These are phyloP conservation scores for Colletotrichum somersetense DNA, from an alignment of 2,329 filamentous ascomycete genomes.

Conservation along the genomic window DNA sequence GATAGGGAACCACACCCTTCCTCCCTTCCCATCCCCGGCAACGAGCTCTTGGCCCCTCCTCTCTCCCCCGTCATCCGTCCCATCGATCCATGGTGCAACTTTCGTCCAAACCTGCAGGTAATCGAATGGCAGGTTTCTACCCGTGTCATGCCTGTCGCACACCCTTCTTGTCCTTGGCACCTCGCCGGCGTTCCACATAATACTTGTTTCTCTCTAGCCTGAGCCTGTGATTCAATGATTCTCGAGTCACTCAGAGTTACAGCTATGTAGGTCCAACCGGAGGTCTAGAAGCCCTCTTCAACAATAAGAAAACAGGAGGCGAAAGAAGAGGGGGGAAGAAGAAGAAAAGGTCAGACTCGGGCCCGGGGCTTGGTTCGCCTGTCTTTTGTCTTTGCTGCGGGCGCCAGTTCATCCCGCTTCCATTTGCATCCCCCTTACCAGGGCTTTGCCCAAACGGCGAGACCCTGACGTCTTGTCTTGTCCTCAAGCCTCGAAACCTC, in stretches of 20 bases:
- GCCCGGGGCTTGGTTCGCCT: neutral
- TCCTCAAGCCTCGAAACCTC: neutral
- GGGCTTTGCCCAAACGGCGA: constrained; percentile 12
- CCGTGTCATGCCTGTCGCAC: constrained; percentile 9
- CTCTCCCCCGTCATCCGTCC: constrained; percentile 9
- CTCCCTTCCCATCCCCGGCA: neutral
- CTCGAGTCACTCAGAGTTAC: constrained; percentile 1
- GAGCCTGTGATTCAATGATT: constrained; percentile 6
- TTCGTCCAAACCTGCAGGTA: constrained; percentile 34
- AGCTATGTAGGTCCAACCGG: neutral
- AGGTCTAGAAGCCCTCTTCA: neutral
- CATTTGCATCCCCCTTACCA: neutral
- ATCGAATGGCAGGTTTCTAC: constrained; percentile 16
- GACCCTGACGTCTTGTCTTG: constrained; percentile 2
- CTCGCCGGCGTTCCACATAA: constrained; percentile 13
- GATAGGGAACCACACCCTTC: constrained; percentile 23
- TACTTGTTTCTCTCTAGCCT: constrained; percentile 8
- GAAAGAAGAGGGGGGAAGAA: neutral
- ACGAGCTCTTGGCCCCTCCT: neutral
- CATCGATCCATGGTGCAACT: constrained; percentile 24
- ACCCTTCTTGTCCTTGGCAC: neutral
- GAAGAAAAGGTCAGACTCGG: neutral
- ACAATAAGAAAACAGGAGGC: neutral
- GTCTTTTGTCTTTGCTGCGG: neutral
- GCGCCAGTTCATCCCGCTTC: neutral